Evolutionary conservation across 768 basidiomycete species (phyloP).

Genomic region (Peribolospora kevripleyi): DNA sequence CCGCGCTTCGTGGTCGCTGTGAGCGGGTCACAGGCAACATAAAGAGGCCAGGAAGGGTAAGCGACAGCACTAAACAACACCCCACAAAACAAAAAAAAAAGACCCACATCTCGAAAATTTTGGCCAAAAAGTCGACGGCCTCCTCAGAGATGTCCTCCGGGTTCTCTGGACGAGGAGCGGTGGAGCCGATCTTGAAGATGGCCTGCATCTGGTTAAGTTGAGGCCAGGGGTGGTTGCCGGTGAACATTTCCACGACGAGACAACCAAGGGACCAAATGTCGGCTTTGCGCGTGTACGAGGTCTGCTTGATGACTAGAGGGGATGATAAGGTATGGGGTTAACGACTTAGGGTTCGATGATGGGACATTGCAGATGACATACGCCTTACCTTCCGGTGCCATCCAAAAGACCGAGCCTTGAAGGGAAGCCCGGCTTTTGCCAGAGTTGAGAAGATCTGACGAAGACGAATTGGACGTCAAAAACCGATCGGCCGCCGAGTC

Average conservation of each 20-base stretch:
- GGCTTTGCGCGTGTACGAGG: slow-evolving; percentile 83
- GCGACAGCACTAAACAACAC: too few species aligned
- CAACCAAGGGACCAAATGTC: slow-evolving; percentile 94
- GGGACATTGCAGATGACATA: not conserved
- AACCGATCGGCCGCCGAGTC: slow-evolving; percentile 7
- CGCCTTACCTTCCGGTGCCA: slow-evolving; percentile 55
- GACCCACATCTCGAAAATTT: slow-evolving; percentile 29
- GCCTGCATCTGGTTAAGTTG: slow-evolving; percentile 97
- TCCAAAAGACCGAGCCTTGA: slow-evolving; percentile 98
- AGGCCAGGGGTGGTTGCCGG: slow-evolving; percentile 83
- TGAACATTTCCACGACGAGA: slow-evolving; percentile 96
- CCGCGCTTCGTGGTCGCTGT: slow-evolving; percentile 19
- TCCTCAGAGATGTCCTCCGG: slow-evolving; percentile 78
- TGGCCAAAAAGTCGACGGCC: slow-evolving; percentile 60
- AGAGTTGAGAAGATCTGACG: slow-evolving; percentile 20
- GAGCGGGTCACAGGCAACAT: not conserved
- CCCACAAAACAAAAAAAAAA: not conserved
- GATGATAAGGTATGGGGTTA: too few species aligned
- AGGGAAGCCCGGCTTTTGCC: slow-evolving; percentile 69
- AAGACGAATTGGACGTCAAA: not conserved
- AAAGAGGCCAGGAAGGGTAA: not conserved
- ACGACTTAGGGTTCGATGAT: slow-evolving; percentile 5
- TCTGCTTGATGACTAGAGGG: slow-evolving; percentile 61
- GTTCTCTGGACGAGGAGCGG: slow-evolving; percentile 49
- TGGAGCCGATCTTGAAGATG: slow-evolving; percentile 95